These are phyloP conservation scores for Typha latifolia DNA, from an alignment of 176 grass and related monocot species.

Conservation along the genomic window DNA sequence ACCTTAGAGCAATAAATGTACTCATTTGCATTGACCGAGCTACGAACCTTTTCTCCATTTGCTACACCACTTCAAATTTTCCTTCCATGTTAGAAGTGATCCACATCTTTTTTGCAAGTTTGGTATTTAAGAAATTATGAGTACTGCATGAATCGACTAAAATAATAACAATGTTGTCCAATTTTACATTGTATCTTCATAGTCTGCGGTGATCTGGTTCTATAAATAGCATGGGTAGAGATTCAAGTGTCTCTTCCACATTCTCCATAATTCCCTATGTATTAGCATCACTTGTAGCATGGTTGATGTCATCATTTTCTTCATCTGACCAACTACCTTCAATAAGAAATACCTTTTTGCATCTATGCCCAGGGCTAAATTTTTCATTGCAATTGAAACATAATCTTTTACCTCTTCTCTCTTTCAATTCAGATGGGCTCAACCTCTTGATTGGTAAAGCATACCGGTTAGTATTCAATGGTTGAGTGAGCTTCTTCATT, in stretches of 20 bases:
- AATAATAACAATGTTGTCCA: background rate
- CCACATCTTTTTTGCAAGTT: background rate
- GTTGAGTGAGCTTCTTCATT: background rate
- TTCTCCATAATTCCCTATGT: background rate
- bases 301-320: background rate
- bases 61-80: background rate
- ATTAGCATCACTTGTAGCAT: background rate
- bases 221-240: background rate
- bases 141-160: background rate
- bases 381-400: slow-evolving; percentile 2
- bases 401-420: background rate
- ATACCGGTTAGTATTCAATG: background rate
- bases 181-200: background rate
- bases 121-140: background rate
- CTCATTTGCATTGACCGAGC: background rate
- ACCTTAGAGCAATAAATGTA: background rate
- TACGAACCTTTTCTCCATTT: background rate
- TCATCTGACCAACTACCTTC: background rate
- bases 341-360: background rate
- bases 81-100: background rate
- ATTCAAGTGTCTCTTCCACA: background rate
- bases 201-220: background rate
- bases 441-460: background rate
- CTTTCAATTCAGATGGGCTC: background rate
- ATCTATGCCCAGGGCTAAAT: background rate